A percentile compares a stretch with the other conserved stretches of the same genome.
Evolutionary conservation across 176 grass and related monocot genomes (phyloP).

Genomic region (Elaeis guineensis): DNA sequence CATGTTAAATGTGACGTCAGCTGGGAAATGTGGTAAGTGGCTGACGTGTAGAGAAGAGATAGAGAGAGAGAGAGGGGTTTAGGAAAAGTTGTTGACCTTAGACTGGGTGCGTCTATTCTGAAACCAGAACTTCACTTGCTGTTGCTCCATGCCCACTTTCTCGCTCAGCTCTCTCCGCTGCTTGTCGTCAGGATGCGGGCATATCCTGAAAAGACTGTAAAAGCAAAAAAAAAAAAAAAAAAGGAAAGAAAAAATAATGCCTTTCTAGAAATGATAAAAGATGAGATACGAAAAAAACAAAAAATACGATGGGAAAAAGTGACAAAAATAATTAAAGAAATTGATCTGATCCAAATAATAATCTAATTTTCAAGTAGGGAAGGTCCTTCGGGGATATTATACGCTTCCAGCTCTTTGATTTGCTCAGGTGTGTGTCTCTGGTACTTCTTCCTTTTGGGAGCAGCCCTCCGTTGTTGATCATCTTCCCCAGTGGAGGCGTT

Average conservation of each 20-base stretch:
- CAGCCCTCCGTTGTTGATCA: background rate
- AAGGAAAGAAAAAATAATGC: background rate
- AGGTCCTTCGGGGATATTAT: background rate
- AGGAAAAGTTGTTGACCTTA: slow-evolving; percentile 5
- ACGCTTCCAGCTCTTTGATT: slow-evolving; percentile 24
- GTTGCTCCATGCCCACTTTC: slow-evolving; percentile 5
- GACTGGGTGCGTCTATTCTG: slow-evolving; percentile 29
- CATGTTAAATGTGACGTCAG: background rate
- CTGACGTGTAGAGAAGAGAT: background rate
- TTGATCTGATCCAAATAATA: background rate
- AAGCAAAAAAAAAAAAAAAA: background rate
- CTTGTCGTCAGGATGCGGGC: slow-evolving; percentile 25
- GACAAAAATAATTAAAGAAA: background rate
- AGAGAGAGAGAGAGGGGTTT: background rate
- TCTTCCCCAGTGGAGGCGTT: background rate
- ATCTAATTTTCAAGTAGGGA: background rate
- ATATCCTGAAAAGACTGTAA: slow-evolving; percentile 14
- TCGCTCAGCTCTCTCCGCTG: slow-evolving; percentile 14
- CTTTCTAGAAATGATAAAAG: no score
- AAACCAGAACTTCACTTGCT: slow-evolving; percentile 35
- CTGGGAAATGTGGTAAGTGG: background rate
- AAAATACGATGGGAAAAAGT: background rate
- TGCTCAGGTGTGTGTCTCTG: slow-evolving; percentile 17
- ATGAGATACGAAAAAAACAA: no score
- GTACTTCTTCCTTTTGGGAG: slow-evolving; percentile 11